A percentile compares a stretch with the other conserved stretches of the same genome.
Conservation (phyloP, 164 flowering plant genomes). For the Sedum album region DNA sequence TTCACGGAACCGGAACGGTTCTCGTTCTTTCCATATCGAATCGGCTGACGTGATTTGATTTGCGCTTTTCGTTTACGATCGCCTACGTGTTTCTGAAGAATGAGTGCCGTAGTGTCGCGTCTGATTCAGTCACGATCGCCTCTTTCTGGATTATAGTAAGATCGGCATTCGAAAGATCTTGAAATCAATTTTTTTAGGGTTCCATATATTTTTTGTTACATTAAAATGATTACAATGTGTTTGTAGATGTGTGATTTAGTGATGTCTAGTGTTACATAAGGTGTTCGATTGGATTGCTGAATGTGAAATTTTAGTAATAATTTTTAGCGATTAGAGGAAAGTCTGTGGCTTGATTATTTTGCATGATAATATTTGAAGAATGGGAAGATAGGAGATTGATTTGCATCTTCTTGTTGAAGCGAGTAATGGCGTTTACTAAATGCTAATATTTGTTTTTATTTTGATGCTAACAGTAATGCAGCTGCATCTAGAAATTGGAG, state of each 20-base stretch:
- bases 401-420: background rate
- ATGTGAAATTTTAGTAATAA: background rate
- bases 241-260: background rate
- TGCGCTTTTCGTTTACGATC: background rate
- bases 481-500: constrained; percentile 36
- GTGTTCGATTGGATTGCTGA: background rate
- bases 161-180: background rate
- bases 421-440: background rate
- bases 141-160: constrained; percentile 26
- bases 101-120: constrained; percentile 22
- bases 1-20: background rate
- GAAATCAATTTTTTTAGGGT: background rate
- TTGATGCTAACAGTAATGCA: constrained; percentile 22
- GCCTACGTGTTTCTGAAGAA: constrained; percentile 18
- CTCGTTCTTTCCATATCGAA: background rate
- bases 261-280: background rate
- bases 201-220: too few species aligned
- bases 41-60: background rate
- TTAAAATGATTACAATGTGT: too few species aligned
- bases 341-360: background rate
- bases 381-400: background rate
- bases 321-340: background rate
- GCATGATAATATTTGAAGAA: background rate
- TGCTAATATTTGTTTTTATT: background rate
- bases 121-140: constrained; percentile 26